Percentiles rank a stretch among this genome's conserved stretches.
phyloP scores from a whole-genome alignment of 768 basidiomycete genomes.

The Lanmaoa pseudosensibilis region DNA sequence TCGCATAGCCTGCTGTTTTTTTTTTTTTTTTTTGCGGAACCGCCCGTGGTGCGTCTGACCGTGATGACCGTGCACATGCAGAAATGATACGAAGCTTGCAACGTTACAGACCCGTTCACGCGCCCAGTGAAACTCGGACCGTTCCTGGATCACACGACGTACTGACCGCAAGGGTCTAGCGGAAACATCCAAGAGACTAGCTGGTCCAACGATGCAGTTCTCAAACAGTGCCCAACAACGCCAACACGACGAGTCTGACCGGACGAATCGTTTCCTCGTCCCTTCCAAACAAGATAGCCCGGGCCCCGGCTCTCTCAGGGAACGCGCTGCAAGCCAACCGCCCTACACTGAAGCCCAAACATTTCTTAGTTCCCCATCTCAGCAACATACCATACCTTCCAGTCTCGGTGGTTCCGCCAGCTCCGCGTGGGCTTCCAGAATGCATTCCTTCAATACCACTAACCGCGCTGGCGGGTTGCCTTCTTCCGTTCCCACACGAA shows the following conservation, averaged over 20 bases:
- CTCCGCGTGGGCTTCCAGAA: constrained; percentile 45
- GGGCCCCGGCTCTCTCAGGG: constrained; percentile 47
- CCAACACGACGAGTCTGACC: constrained; percentile 52
- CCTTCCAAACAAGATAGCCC: constrained; percentile 39
- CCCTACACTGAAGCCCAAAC: constrained; percentile 51
- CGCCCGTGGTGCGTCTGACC: neutral
- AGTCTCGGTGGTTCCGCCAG: constrained; percentile 38
- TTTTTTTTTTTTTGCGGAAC: neutral
- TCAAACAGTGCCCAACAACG: constrained; percentile 34
- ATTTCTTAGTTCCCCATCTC: constrained; percentile 52
- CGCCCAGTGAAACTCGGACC: neutral
- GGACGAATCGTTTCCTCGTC: constrained; percentile 58
- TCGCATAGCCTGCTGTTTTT: neutral
- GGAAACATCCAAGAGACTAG: neutral
- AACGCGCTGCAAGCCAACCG: constrained; percentile 71
- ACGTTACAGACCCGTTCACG: neutral
- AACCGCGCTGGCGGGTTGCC: constrained; percentile 34
- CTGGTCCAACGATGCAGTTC: constrained; percentile 33
- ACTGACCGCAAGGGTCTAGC: neutral
- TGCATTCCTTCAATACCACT: constrained; percentile 45
- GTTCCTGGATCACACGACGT: constrained; percentile 21
- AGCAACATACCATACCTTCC: constrained; percentile 52
- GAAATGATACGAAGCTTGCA: neutral
- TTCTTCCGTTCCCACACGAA: constrained; percentile 63
- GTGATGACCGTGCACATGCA: neutral